Evolutionary conservation across 768 basidiomycete genomes (phyloP), one percentile per base, ranked within the genome.

Genomic region (Mycena crocata): DNA sequence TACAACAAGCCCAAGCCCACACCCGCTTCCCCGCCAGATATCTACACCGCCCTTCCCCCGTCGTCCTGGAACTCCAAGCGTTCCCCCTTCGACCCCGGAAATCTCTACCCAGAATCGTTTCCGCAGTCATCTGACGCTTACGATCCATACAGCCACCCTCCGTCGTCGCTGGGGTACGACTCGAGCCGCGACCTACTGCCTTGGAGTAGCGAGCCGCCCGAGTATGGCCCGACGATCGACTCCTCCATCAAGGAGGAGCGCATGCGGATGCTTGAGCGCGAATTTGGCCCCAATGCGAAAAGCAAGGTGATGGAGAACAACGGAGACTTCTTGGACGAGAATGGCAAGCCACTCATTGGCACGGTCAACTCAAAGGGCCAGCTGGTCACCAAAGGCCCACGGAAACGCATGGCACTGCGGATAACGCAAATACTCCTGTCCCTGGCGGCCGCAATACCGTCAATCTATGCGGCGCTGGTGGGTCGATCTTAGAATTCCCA

Each of bases 181-280:
- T 84, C 85, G 19, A 75, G 77, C n/a, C 75, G 84, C 12, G 79
- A 83, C 39, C 68, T 84, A 3, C 78, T 89, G 13, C 87, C 88
- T 1, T 91, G 89, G 88, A 81, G 79, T 58, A 77, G 74, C 50
- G 85, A 87, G 54, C 82, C 81, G 1, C 81, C 83, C 15, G 82
- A 84, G 24, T 81, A 82, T 62, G 80, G 79, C 23, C 75, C 77
- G 0, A 75, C 78, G 1, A 70, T 90, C 5, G 83, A 87, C 61
- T 76, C 84, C 2, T 75, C 81, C n/a, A 78, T 87, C 32, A 92
- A 90, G 74, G 88, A 89, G 74, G 90, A 91, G 70, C 83, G 90
- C 21, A 82, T 91, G 70, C 85, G 89, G 8, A 91, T 91, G 89
- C 82, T 93, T 13, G 87, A 91, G 73, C 84, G 84, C 21, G 90